Evolutionary conservation across 176 grass and related monocot genomes (phyloP).

Genomic region (Poa pratensis): DNA sequence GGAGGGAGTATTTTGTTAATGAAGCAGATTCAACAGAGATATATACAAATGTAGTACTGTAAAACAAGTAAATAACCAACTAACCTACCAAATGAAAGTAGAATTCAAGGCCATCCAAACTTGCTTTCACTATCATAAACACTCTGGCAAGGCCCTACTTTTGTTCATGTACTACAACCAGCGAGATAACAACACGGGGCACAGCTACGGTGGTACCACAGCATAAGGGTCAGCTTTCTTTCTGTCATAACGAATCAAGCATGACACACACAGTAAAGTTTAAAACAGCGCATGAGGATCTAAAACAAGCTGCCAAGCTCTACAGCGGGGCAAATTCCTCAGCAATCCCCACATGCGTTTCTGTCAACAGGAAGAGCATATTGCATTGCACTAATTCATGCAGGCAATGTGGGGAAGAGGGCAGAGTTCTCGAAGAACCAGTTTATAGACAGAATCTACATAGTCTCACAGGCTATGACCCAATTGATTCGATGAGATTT

Average conservation of each 20-base stretch:
- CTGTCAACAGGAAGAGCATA: constrained; percentile 14
- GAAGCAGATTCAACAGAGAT: background rate
- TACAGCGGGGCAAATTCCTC: constrained; percentile 6
- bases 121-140: constrained; percentile 54
- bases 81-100: constrained; percentile 39
- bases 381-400: constrained; percentile 23
- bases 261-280: constrained; percentile 37
- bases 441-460: constrained; percentile 16
- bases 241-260: constrained; percentile 41
- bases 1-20: background rate
- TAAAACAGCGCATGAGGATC: constrained; percentile 40
- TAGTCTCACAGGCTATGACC: background rate
- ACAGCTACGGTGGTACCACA: constrained; percentile 34
- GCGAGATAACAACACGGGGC: constrained; percentile 17
- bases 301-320: constrained; percentile 6
- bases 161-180: constrained; percentile 34
- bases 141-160: constrained; percentile 49
- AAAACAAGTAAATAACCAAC: constrained; percentile 44
- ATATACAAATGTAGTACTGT: constrained; percentile 26
- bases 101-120: constrained; percentile 50
- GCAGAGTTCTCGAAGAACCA: constrained; percentile 16
- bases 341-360: background rate
- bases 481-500: constrained; percentile 14
- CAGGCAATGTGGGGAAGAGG: background rate
- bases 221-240: constrained; percentile 33